A percentile compares a stretch with the other conserved stretches of the same genome.
Evolutionary conservation across 768 basidiomycete species (phyloP).

Genomic region (Candolleomyces eurysporus): DNA sequence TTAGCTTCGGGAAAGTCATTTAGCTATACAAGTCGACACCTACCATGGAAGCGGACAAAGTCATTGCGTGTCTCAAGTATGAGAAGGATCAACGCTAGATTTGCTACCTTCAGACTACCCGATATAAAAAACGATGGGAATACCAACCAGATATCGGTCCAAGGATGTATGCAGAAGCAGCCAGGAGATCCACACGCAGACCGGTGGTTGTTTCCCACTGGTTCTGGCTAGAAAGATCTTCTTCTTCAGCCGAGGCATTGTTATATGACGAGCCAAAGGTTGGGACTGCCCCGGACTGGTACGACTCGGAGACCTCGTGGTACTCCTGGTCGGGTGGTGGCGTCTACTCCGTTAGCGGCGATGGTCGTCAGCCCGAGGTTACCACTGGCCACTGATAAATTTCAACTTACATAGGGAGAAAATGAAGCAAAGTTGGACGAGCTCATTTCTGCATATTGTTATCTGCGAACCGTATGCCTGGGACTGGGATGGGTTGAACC

Average conservation of each 20-base stretch:
- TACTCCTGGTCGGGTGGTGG: not conserved
- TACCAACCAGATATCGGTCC: conserved; percentile 73
- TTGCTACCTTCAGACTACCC: not conserved
- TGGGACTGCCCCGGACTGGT: not conserved
- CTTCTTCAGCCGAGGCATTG: conserved; percentile 24
- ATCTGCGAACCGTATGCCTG: not conserved
- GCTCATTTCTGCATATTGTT: not conserved
- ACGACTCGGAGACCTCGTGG: not conserved
- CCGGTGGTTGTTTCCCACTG: conserved; percentile 72
- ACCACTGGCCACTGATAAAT: not conserved
- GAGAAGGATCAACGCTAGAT: conserved; percentile 53
- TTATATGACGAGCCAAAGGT: not conserved
- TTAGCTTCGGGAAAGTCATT: too few relatives aligned
- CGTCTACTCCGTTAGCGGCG: not conserved
- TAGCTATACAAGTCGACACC: conserved; percentile 10
- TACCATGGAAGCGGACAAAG: conserved; percentile 77
- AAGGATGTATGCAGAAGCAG: conserved; percentile 62
- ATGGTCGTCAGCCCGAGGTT: not conserved
- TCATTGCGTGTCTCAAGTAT: conserved; percentile 78
- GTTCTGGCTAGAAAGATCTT: conserved; percentile 42
- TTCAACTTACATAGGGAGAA: not conserved
- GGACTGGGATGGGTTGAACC: not conserved
- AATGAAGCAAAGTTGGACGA: not conserved
- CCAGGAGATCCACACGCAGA: conserved; percentile 63
- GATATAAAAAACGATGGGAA: not conserved